Conservation (phyloP, 768 basidiomycete genomes). For the Tulasnella sp. region DNA sequence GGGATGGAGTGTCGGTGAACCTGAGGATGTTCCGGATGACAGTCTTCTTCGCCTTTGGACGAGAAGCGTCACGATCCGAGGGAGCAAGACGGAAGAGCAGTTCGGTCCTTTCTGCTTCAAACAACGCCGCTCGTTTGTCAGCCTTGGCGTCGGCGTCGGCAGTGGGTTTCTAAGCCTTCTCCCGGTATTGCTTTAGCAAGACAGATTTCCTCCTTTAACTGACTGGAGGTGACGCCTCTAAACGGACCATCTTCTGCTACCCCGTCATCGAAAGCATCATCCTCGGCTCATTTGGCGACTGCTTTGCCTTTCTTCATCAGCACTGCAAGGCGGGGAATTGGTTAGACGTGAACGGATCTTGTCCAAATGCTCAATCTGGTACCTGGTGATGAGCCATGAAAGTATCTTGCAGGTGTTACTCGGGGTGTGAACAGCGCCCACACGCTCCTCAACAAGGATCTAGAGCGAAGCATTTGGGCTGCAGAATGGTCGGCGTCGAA, state of each 20-base stretch:
- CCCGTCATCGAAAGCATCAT: slow-evolving; percentile 1
- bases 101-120: not conserved
- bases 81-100: slow-evolving; percentile 13
- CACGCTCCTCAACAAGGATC: not conserved
- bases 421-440: not conserved
- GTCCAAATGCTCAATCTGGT: not conserved
- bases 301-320: slow-evolving; percentile 28
- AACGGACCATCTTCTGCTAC: slow-evolving; percentile 20
- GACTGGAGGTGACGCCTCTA: slow-evolving; percentile 1
- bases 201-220: not conserved
- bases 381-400: not conserved
- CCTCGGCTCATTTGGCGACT: not conserved
- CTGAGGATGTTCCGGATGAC: slow-evolving; percentile 4
- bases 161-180: not conserved
- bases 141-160: not conserved
- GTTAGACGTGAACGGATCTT: not conserved
- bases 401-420: not conserved
- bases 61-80: not conserved
- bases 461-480: slow-evolving; percentile 1
- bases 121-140: slow-evolving; percentile 18
- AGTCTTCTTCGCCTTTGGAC: slow-evolving; percentile 15
- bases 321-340: not conserved
- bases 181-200: not conserved
- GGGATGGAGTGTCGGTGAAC: slow-evolving; percentile 22
- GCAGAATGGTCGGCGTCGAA: not conserved